Conservation (phyloP, 441 rosid genomes). For the Adansonia grandidieri region DNA sequence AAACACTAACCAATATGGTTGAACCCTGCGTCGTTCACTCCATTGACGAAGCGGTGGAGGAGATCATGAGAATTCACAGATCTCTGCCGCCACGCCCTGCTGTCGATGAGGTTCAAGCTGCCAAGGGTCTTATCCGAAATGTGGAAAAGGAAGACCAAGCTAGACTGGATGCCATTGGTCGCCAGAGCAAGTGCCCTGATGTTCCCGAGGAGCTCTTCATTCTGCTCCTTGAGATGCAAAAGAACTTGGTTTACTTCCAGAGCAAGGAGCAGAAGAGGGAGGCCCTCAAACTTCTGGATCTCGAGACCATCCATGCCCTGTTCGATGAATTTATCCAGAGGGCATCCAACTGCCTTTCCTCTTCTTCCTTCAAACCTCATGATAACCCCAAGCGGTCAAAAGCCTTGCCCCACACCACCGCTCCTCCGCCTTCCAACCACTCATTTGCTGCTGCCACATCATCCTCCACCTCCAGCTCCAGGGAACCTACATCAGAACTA, state of each 20-base stretch:
- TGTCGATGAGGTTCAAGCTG: slow-evolving; percentile 82
- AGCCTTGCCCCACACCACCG: slow-evolving; percentile 18
- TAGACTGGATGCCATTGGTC: slow-evolving; percentile 57
- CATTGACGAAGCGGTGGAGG: slow-evolving; percentile 65
- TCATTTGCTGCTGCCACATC: slow-evolving; percentile 30
- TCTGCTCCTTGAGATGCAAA: slow-evolving; percentile 76
- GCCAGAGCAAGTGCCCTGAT: slow-evolving; percentile 48
- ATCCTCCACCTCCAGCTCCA: slow-evolving; percentile 30
- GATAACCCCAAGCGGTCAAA: slow-evolving; percentile 35
- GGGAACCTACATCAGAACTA: slow-evolving; percentile 35
- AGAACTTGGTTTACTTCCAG: slow-evolving; percentile 49
- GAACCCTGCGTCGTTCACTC: slow-evolving; percentile 39
- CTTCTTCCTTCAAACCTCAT: slow-evolving; percentile 26
- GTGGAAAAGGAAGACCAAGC: slow-evolving; percentile 79
- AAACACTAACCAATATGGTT: neutral
- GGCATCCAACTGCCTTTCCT: slow-evolving; percentile 69
- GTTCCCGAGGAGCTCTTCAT: slow-evolving; percentile 76
- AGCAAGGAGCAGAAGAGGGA: slow-evolving; percentile 78
- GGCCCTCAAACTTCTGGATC: slow-evolving; percentile 73
- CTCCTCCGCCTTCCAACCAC: slow-evolving; percentile 17
- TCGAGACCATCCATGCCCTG: slow-evolving; percentile 61
- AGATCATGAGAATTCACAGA: slow-evolving; percentile 85
- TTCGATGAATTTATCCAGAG: slow-evolving; percentile 88
- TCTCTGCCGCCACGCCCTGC: slow-evolving; percentile 76
- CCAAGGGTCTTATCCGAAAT: slow-evolving; percentile 58